Percentiles rank a stretch among this genome's conserved stretches.
Conservation (phyloP, 495 filamentous ascomycete genomes). For the Staphylotrichum tortipilum region DNA sequence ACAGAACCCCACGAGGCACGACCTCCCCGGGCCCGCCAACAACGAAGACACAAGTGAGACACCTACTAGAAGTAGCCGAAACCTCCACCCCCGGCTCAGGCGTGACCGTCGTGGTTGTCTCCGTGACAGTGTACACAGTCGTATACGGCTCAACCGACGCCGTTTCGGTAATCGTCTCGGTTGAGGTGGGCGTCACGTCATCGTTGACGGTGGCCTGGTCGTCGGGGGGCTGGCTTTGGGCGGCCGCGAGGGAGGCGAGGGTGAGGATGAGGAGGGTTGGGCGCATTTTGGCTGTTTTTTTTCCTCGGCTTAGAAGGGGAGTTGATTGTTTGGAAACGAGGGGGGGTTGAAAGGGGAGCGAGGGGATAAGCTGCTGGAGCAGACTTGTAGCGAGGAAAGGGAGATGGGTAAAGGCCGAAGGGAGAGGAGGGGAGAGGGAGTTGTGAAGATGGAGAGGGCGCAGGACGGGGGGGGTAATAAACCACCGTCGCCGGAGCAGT, state of each 20-base stretch:
- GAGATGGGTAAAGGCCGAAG: not conserved
- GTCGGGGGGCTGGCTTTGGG: too few relatives aligned
- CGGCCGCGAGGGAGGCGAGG: constrained; percentile 3
- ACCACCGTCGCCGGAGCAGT: not conserved
- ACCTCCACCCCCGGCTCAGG: not conserved
- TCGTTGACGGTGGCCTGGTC: too few relatives aligned
- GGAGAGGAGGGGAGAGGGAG: not conserved
- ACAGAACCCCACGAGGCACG: too few relatives aligned
- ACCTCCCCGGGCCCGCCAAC: too few relatives aligned
- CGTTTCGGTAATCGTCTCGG: constrained; percentile 31
- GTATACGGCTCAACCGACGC: constrained; percentile 11
- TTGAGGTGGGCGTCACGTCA: constrained; percentile 58
- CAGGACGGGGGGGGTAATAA: not conserved
- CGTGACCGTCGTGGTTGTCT: not conserved
- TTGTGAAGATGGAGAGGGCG: not conserved
- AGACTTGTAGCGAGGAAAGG: not conserved
- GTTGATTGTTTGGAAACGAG: too few relatives aligned
- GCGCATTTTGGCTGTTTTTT: constrained; percentile 7
- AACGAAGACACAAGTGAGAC: not conserved
- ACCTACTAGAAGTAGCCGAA: not conserved
- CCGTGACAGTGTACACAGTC: constrained; percentile 23
- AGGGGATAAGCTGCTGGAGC: not conserved
- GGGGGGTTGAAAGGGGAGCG: too few relatives aligned
- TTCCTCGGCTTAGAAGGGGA: too few relatives aligned
- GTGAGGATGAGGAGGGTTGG: not conserved